phyloP scores from a whole-genome alignment of 768 basidiomycete species.

The Jaapia argillacea region DNA sequence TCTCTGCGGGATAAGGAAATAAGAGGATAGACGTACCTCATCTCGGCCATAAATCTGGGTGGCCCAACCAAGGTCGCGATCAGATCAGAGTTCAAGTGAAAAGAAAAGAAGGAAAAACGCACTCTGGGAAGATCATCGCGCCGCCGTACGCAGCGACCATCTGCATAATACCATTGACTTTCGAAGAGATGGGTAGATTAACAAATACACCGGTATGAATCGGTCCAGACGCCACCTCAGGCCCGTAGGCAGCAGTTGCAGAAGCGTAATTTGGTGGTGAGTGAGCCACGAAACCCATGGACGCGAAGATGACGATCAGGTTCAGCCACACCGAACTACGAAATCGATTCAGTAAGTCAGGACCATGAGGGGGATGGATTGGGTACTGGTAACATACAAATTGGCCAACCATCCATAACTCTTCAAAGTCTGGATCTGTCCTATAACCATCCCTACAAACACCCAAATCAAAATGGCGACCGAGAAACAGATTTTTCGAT shows the following conservation, averaged over 20 bases:
- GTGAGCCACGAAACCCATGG: conserved; percentile 51
- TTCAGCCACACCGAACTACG: conserved; percentile 39
- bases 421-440: conserved; percentile 49
- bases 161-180: conserved; percentile 56
- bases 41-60: conserved; percentile 62
- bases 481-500: conserved; percentile 46
- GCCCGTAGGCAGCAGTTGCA: conserved; percentile 25
- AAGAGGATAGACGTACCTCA: too few relatives aligned
- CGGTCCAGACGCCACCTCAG: conserved; percentile 16
- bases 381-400: conserved; percentile 8
- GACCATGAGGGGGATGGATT: too few relatives aligned
- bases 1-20: too few relatives aligned
- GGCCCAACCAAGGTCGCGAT: too few relatives aligned
- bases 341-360: background rate
- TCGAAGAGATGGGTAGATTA: conserved; percentile 25
- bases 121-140: conserved; percentile 37
- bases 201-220: conserved; percentile 28
- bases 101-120: too few relatives aligned
- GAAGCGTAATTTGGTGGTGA: conserved; percentile 41
- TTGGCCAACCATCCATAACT: conserved; percentile 44
- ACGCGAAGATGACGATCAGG: conserved; percentile 41
- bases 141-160: conserved; percentile 55
- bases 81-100: too few relatives aligned
- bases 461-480: conserved; percentile 50
- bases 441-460: conserved; percentile 43